Percentiles rank a stretch among this genome's conserved stretches.
Conservation (phyloP, 345 rosid genomes). For the Gossypium australe region DNA sequence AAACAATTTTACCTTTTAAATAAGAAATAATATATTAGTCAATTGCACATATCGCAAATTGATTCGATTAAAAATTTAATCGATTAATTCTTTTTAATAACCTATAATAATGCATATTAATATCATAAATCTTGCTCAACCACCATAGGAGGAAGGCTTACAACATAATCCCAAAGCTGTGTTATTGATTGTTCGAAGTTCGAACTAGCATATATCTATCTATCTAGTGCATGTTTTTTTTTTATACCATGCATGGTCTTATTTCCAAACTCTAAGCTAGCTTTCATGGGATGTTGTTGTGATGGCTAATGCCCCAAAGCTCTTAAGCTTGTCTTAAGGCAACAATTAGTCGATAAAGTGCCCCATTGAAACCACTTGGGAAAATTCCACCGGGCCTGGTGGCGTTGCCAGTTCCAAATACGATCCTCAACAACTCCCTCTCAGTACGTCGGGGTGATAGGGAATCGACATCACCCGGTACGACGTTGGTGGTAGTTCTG, state of each 20-base stretch:
- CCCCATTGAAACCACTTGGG: slow-evolving; percentile 32
- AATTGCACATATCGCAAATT: too few species aligned
- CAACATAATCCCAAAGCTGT: too few species aligned
- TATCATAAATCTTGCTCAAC: too few species aligned
- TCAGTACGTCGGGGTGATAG: slow-evolving; percentile 24
- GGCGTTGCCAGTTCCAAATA: slow-evolving; percentile 29
- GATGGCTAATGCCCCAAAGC: background rate
- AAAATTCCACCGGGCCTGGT: slow-evolving; percentile 27
- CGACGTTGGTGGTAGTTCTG: slow-evolving; percentile 20
- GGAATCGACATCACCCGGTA: slow-evolving; percentile 27
- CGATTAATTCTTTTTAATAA: too few species aligned
- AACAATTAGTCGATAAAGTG: background rate
- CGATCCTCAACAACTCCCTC: slow-evolving; percentile 31
- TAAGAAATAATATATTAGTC: too few species aligned
- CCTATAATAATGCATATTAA: too few species aligned
- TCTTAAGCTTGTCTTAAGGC: background rate
- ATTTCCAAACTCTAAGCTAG: background rate
- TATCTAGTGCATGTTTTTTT: background rate
- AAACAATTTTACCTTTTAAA: too few species aligned
- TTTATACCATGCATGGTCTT: background rate
- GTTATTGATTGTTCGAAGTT: too few species aligned
- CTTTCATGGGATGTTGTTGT: background rate
- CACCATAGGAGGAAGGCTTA: too few species aligned
- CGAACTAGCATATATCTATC: too few species aligned
- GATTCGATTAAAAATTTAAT: too few species aligned